These are phyloP conservation scores for Ustanciosporium gigantosporum DNA, from an alignment of 1,284 basidiomycete species.

Conservation along the genomic window DNA sequence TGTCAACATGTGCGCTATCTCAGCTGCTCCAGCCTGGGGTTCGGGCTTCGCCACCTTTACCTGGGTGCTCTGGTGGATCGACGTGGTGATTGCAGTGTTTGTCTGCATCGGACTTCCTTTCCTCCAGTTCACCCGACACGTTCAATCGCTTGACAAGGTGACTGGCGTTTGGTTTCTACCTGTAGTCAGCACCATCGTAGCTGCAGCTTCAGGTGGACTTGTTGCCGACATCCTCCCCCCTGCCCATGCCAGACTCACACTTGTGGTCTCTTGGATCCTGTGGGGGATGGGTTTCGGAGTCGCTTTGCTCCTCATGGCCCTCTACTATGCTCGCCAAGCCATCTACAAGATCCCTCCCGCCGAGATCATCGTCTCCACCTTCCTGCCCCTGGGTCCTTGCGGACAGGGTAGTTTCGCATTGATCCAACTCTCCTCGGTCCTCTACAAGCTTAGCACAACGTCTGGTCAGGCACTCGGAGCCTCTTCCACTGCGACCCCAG, in stretches of 20 bases:
- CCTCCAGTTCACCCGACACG: slow-evolving; percentile 71
- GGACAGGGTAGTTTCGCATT: slow-evolving; percentile 71
- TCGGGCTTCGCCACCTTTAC: slow-evolving; percentile 67
- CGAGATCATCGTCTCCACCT: slow-evolving; percentile 67
- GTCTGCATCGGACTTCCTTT: slow-evolving; percentile 72
- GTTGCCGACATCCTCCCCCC: slow-evolving; percentile 66
- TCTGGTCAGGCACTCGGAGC: slow-evolving; percentile 12
- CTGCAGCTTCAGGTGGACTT: slow-evolving; percentile 70
- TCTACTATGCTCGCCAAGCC: slow-evolving; percentile 67
- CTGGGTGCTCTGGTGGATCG: slow-evolving; percentile 76
- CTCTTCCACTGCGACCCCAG: slow-evolving; percentile 3
- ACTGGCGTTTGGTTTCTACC: slow-evolving; percentile 66
- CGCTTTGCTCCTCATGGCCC: slow-evolving; percentile 68
- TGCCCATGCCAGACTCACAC: slow-evolving; percentile 66
- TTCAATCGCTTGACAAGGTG: slow-evolving; percentile 65
- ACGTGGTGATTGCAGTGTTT: slow-evolving; percentile 67
- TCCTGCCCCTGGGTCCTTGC: slow-evolving; percentile 67
- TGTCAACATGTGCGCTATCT: slow-evolving; percentile 66
- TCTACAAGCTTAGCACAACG: slow-evolving; percentile 15
- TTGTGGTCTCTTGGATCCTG: slow-evolving; percentile 64
- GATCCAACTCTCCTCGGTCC: slow-evolving; percentile 62
- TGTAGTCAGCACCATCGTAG: slow-evolving; percentile 73
- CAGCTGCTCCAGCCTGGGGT: slow-evolving; percentile 64
- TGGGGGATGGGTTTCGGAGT: slow-evolving; percentile 64
- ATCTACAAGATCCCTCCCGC: slow-evolving; percentile 62